A percentile compares a stretch with the other conserved stretches of the same genome.
These are phyloP conservation scores for Eimeria mitis DNA, from an alignment of 169 alveolate species.

Conservation along the genomic window DNA sequence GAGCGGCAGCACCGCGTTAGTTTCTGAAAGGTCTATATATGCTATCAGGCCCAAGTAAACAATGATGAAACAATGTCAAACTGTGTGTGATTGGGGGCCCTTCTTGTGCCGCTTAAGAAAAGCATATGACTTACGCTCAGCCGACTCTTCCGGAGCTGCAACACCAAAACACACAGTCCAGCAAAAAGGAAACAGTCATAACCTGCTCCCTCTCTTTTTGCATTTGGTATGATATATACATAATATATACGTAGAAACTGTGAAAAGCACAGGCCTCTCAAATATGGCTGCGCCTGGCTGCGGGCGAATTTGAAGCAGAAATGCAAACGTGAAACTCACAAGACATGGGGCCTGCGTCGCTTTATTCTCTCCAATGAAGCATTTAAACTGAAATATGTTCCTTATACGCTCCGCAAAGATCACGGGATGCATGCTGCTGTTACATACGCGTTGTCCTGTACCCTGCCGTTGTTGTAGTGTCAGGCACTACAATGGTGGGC, in stretches of 20 bases:
- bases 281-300: not conserved
- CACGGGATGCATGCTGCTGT: not conserved
- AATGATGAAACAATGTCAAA: not conserved
- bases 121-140: slow-evolving; percentile 18
- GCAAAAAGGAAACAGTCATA: not conserved
- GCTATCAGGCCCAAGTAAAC: not conserved
- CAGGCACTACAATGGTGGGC: not conserved
- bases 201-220: not conserved
- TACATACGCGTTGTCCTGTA: not conserved
- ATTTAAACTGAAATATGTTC: not conserved
- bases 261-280: not conserved
- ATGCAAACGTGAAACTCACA: not conserved
- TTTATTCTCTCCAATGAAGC: not conserved
- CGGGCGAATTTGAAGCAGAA: not conserved
- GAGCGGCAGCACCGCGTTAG: not conserved
- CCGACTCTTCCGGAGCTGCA: slow-evolving; percentile 25
- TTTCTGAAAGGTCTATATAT: not conserved
- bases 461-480: not conserved
- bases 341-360: not conserved
- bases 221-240: not conserved
- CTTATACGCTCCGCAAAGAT: not conserved
- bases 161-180: not conserved
- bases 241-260: no score
- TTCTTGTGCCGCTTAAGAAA: not conserved
- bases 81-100: not conserved